These are phyloP conservation scores for Phytophthora sp. DNA, from an alignment of 352 stramenopile species.

Conservation along the genomic window DNA sequence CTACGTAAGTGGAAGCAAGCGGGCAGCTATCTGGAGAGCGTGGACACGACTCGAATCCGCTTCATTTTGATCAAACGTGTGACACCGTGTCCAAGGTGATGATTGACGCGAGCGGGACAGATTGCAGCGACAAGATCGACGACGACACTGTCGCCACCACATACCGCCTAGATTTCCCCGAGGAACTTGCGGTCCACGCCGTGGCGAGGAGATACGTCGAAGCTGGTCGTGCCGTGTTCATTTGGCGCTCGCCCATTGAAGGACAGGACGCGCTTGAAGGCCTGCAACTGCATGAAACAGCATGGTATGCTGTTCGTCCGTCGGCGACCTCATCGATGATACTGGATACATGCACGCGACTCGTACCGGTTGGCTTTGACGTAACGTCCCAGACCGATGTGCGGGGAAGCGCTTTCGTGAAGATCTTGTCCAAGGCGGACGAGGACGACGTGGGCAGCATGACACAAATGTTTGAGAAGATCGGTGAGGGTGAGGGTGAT, in stretches of 20 bases:
- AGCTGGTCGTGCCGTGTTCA: slow-evolving; percentile 41
- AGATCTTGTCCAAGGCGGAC: neutral
- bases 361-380: slow-evolving; percentile 3
- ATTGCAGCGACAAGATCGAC: neutral
- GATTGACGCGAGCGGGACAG: too few species aligned
- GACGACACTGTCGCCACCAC: neutral
- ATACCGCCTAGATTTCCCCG: neutral
- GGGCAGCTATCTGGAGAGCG: neutral
- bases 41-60: slow-evolving; percentile 6
- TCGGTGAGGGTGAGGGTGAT: too few species aligned
- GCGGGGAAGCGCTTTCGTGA: neutral
- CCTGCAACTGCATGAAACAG: slow-evolving; percentile 50
- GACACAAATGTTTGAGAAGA: neutral
- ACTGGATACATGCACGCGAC: neutral
- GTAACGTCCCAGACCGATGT: neutral
- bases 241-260: slow-evolving; percentile 45
- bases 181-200: neutral
- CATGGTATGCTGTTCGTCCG: slow-evolving; percentile 31
- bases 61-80: neutral
- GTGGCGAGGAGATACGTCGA: slow-evolving; percentile 48
- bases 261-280: slow-evolving; percentile 27
- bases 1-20: neutral
- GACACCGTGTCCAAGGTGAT: neutral
- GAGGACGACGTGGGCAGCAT: neutral
- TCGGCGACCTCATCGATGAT: neutral